Base-by-base conservation (phyloP, 1,284 basidiomycete genomes). In the Fomes fomentarius region DNA sequence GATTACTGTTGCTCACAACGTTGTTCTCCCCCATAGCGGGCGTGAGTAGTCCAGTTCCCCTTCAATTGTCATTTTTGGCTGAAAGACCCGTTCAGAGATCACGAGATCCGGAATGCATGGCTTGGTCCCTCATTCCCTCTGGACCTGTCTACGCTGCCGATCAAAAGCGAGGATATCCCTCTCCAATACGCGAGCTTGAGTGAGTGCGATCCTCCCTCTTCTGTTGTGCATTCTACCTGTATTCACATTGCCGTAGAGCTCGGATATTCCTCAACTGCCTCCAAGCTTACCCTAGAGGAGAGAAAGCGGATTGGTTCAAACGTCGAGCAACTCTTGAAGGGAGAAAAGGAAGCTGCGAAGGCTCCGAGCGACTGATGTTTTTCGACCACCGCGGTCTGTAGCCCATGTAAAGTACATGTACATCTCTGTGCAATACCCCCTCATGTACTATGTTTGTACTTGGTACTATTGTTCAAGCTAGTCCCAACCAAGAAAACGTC, bases 141-240 rank as follows among this genome's bases (percentile, higher is more conserved):
- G 11, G 83, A 91, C 63, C 75, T 89, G 3, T 76, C 77, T 8
- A 71, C 61, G 7, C 76, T 91, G 15, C 81, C 84, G 0, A 51
- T 83, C 19, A 66, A 69, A 43, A 75, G 68, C 38, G 77, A 81
- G 0, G 70, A 80, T 2, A 61, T 89, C n/a, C 88, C 86, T 0
- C 59, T 84, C n/a, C 88, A 91, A 63, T 91, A 91, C 57, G 71
- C 82, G 1, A 83, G 79, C 54, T 75, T 91, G 42, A 83, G 89
- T 90, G 64, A 54, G 82, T 72, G 14, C 19, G n/a, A 28, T 17
- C 22, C 24, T 46, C 24, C 42, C 15, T 10, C 2, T 17, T 19
- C 34, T 35, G 8, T 7, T n/a, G 8, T 6, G 26, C 11, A 14
- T 17, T n/a, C n/a, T n/a, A n/a, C n/a, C n/a, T 12, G 15, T 34